Percentiles rank a stretch among this genome's conserved stretches.
Evolutionary conservation across 1,284 basidiomycete genomes (phyloP).

Genomic region (Heterobasidion annosum): DNA sequence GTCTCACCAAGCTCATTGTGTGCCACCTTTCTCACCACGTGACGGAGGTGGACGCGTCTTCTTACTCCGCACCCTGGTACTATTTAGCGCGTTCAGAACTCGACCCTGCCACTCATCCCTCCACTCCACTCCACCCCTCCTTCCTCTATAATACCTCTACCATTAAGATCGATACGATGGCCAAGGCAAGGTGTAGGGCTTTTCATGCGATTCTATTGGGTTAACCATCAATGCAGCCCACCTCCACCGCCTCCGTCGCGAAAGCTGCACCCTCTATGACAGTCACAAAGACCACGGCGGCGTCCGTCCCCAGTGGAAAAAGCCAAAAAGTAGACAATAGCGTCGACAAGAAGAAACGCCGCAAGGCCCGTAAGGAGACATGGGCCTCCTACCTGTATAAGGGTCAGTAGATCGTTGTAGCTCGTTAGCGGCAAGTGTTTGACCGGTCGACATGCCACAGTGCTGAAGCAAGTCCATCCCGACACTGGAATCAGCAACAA

Average conservation of each 20-base stretch:
- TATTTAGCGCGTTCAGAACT: not conserved
- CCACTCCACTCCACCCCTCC: not conserved
- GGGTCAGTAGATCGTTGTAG: constrained; percentile 22
- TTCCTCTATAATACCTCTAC: not conserved
- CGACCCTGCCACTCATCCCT: not conserved
- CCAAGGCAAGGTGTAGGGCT: too few relatives aligned
- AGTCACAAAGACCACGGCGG: not conserved
- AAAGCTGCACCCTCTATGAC: constrained; percentile 33
- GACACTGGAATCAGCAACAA: constrained; percentile 74
- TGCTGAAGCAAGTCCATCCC: constrained; percentile 65
- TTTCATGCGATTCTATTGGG: not conserved
- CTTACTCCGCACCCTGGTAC: not conserved
- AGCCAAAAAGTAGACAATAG: constrained; percentile 15
- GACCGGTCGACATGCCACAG: constrained; percentile 16
- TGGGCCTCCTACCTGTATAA: constrained; percentile 66
- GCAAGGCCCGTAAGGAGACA: constrained; percentile 52
- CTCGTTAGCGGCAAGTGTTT: not conserved
- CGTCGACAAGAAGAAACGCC: constrained; percentile 49
- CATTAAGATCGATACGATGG: too few relatives aligned
- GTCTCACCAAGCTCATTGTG: too few relatives aligned
- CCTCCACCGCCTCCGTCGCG: constrained; percentile 35
- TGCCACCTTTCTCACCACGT: not conserved
- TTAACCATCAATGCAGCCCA: constrained; percentile 23
- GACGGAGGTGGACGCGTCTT: not conserved
- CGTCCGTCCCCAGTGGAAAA: constrained; percentile 7